Percentiles rank a stretch among this genome's conserved stretches.
These are phyloP conservation scores for Eimeria falciformis DNA, from an alignment of 169 alveolate species.

Conservation along the genomic window DNA sequence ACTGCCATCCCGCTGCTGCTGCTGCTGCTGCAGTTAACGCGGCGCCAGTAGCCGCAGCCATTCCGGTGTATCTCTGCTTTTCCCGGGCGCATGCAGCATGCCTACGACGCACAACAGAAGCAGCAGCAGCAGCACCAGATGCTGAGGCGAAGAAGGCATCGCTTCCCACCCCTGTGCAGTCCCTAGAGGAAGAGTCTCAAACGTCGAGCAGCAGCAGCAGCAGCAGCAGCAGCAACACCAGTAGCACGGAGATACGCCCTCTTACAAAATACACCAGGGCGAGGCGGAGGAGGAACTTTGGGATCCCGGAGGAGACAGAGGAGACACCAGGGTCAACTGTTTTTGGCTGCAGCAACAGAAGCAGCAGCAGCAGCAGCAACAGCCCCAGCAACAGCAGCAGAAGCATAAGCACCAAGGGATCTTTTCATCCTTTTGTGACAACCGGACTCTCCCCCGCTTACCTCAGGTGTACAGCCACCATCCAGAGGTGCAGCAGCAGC, in stretches of 20 bases:
- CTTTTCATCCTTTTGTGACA: no score
- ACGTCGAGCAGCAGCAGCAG: background rate
- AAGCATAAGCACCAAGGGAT: background rate
- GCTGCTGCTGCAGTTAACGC: conserved; percentile 61
- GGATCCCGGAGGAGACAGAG: background rate
- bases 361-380: background rate
- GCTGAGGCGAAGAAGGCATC: background rate
- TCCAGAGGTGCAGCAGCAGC: conserved; percentile 10
- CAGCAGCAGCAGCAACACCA: conserved; percentile 4
- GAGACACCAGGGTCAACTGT: background rate
- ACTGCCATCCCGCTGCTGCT: conserved; percentile 49
- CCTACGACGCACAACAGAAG: conserved; percentile 18
- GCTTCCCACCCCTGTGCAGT: background rate
- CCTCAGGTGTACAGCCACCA: no score
- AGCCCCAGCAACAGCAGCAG: conserved; percentile 11
- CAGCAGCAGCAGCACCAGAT: conserved; percentile 22
- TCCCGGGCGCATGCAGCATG: conserved; percentile 45
- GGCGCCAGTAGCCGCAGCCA: conserved; percentile 1
- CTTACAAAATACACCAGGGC: background rate
- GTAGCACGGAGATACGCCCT: background rate
- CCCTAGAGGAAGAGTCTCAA: background rate
- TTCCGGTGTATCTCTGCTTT: conserved; percentile 33
- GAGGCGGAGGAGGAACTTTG: background rate
- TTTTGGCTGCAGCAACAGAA: background rate
- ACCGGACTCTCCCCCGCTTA: no score